Evolutionary conservation across 108 stramenopile species (phyloP), one percentile per base, ranked within the genome.

Genomic region (Pseudonitzschia multistriata): DNA sequence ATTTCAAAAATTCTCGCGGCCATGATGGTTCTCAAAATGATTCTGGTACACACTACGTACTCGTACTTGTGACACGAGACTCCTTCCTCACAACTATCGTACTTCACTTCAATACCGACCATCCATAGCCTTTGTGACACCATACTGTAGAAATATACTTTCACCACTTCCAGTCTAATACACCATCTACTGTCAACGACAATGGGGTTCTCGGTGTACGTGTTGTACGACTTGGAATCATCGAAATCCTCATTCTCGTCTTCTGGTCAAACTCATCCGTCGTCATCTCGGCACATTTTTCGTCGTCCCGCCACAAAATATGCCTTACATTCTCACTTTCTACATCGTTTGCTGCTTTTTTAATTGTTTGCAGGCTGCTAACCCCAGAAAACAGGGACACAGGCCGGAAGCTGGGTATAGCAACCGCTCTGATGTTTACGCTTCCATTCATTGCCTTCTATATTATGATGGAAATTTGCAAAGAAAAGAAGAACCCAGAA

Each of bases 371-470:
- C 70, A 86, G 85, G 54, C 66, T 86, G 33, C 60, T 83, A 21
- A 61, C 77, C 27, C 73, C 80, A 14, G 75, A 86, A 65, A 86
- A 86, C 63, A 59, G 68, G 17, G 78, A 81, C 28, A 79, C 79
- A 21, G 85, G 78, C 36, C 72, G 59, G 42, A 83, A 83, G 60
- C 72, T 86, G 42, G 85, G 78, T 3, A 67, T 82, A 31, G 85
- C 85, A 0, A 86, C 85, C 15, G 56, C 27, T 21, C 47, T 76
- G 67, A 86, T 86, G 85, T 81, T 86, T 54, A 81, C 83, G 15
- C 52, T 78, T 4, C 85, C 85, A 4, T 50, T 86, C 53, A 15
- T 81, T 14, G 73, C 77, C 36, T 85, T 82, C 61, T 84, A 75
- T 62, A 42, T 77, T 37, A 62, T 42, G 30, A 25, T 70, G 59